Conservation (phyloP, 306 rosid species). For the Fagus crenata region DNA sequence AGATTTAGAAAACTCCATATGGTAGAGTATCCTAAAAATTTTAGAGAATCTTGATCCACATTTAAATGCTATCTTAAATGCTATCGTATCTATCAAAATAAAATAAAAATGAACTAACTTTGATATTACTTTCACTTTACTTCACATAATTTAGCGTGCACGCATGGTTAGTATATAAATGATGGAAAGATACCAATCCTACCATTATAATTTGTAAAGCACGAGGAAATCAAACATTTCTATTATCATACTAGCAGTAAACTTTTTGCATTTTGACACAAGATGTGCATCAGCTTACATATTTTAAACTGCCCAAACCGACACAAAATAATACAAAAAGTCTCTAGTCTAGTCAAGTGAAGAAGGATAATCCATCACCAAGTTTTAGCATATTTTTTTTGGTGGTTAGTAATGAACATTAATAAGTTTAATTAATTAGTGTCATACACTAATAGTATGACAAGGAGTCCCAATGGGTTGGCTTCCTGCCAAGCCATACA, state of each 20-base stretch:
- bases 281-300: constrained; percentile 35
- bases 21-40: too few species aligned
- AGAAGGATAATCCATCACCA: constrained; percentile 27
- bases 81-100: too few species aligned
- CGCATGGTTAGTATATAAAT: constrained; percentile 31
- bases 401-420: constrained; percentile 40
- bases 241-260: constrained; percentile 2
- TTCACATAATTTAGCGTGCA: constrained; percentile 34
- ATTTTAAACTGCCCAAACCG: constrained; percentile 22
- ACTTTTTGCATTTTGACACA: constrained; percentile 26
- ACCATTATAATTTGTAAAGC: background rate
- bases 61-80: too few species aligned
- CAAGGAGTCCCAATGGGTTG: constrained; percentile 41
- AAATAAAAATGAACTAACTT: constrained; percentile 11
- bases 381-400: constrained; percentile 15
- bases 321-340: constrained; percentile 28
- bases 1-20: too few species aligned
- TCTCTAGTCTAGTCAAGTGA: constrained; percentile 38
- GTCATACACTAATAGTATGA: constrained; percentile 56
- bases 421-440: background rate
- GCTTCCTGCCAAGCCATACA: constrained; percentile 43
- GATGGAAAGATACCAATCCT: background rate
- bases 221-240: constrained; percentile 14
- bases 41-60: too few species aligned
- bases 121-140: constrained; percentile 18